These are phyloP conservation scores for Trichophyton simii DNA, from an alignment of 2,329 filamentous ascomycete species.

Conservation along the genomic window DNA sequence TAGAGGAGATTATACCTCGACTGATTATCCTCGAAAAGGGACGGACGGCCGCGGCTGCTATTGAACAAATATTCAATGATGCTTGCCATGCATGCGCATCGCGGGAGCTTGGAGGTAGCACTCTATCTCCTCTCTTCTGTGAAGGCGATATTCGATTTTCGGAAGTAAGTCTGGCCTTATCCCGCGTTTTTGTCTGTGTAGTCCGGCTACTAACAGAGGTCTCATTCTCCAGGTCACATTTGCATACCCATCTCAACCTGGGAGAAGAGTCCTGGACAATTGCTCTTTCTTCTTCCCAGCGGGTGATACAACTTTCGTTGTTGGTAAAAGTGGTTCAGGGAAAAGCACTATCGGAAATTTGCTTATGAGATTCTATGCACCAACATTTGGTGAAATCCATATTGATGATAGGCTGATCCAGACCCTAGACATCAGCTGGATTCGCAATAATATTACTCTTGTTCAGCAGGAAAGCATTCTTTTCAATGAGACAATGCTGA, in stretches of 20 bases:
- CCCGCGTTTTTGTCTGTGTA: neutral
- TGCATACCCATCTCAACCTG: constrained; percentile 60
- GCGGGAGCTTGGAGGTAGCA: constrained; percentile 21
- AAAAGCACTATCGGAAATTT: constrained; percentile 82
- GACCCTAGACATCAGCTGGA: constrained; percentile 55
- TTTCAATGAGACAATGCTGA: constrained; percentile 67
- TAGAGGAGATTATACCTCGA: constrained; percentile 63
- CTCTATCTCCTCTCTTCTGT: constrained; percentile 34
- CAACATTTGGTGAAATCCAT: constrained; percentile 50
- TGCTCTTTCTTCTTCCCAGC: constrained; percentile 58
- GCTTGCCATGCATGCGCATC: neutral
- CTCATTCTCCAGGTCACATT: constrained; percentile 56
- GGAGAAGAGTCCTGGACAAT: constrained; percentile 46
- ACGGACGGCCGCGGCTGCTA: constrained; percentile 54
- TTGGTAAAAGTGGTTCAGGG: constrained; percentile 78
- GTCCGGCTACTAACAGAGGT: constrained; percentile 11
- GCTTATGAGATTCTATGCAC: constrained; percentile 63
- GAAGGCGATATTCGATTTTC: constrained; percentile 57
- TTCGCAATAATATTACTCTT: constrained; percentile 64
- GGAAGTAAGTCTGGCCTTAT: constrained; percentile 39
- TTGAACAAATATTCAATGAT: constrained; percentile 38
- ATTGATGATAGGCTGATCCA: constrained; percentile 54
- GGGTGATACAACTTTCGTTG: constrained; percentile 63
- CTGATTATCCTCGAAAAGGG: constrained; percentile 69
- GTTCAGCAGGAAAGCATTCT: constrained; percentile 72